Evolutionary conservation across 495 filamentous ascomycete genomes (phyloP), one percentile per base, ranked within the genome.

Genomic region (Endocarpon pusillum): DNA sequence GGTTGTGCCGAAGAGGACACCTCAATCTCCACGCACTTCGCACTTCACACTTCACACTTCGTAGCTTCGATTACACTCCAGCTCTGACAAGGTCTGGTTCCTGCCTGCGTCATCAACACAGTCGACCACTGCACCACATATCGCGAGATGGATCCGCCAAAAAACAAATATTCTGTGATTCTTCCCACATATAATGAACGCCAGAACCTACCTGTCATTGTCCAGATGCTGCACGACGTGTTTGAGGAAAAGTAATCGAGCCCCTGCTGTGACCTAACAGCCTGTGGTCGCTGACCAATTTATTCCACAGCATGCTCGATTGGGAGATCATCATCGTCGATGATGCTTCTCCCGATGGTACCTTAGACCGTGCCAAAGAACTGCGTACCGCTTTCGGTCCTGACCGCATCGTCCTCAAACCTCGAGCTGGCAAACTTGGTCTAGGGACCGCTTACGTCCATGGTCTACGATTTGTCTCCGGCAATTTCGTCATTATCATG

Each of bases 401-500:
- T 17, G 55, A 72, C 20, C 82, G 75, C 53, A 82, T 96, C 47
- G 51, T 81, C 37, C 75, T 96, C 33, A 78, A 83, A 54, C 66
- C 84, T 15, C 86, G 89, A 41, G 66, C 78, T 15, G 91, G 89
- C 40, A 96, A 97, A 62, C 79, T 97, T 25, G 91, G 91, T 12
- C 73, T 97, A 18, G 89, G 89, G 36, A 96, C 89, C 2, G 89
- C 91, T 7, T 97, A 97, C 61, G 80, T 96, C 27, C 86, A 97
- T 54, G 89, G 89, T 25, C 66, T 96, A 34, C 66, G 86, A 48
- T 93, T 74, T 51, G 76, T 64, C 22, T 81, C 73, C 16, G 89
- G 89, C 42, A 94, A 85, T 66, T 96, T 71, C 55, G 78, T 97
- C 38, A 81, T 97, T 64, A 97, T 97, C 66, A 96, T 97, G 89